Base-by-base conservation (phyloP, 495 filamentous ascomycete genomes). In the Evernia prunastri region DNA sequence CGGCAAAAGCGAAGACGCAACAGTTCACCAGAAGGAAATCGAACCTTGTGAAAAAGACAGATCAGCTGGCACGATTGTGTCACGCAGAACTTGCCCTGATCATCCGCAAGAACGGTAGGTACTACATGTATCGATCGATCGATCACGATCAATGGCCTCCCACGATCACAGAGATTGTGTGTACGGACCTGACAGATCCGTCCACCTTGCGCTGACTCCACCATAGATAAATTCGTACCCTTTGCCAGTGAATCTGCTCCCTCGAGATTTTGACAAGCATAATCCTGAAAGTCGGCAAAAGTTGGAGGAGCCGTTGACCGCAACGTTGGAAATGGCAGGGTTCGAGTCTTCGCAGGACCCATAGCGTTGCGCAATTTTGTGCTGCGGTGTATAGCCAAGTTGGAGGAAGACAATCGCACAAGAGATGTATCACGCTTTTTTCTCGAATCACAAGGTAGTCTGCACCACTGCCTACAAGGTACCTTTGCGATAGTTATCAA, bases 21-120 rank as follows among this genome's bases (percentile, higher is more conserved):
- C 66, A 68, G 25, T 70, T 70, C 59, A 56, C 42, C 40, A 27
- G 56, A 70, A 66, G 66, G 35, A 68, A 68, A 66, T 53, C 53
- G 18, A 66, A 59, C 59, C 43, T 70, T 9, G 31, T 68, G n/a
- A 70, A 65, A 54, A 68, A 70, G 62, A 33, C 49, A 64, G 45
- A 70, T 65, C 20, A 70, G 60, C 61, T 70, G 27, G 63, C 63
- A 56, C 54, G 62, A 35, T 61, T 70, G 33, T 70, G 47, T 66
- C n/a, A n/a, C n/a, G n/a, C n/a, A n/a, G n/a, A n/a, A n/a, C n/a
- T n/a, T 65, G 63, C 60, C 49, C 37, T 65, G 29, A 63, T 67
- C 60, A 69, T 69, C 61, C 53, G 59, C 61, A 67, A 56, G 60
- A 63, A 58, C 45, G 60, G 65, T 20, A 69, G 60, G 59, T 69